These are phyloP conservation scores for Rhodotorula paludigena DNA, from an alignment of 768 basidiomycete genomes.

Conservation along the genomic window DNA sequence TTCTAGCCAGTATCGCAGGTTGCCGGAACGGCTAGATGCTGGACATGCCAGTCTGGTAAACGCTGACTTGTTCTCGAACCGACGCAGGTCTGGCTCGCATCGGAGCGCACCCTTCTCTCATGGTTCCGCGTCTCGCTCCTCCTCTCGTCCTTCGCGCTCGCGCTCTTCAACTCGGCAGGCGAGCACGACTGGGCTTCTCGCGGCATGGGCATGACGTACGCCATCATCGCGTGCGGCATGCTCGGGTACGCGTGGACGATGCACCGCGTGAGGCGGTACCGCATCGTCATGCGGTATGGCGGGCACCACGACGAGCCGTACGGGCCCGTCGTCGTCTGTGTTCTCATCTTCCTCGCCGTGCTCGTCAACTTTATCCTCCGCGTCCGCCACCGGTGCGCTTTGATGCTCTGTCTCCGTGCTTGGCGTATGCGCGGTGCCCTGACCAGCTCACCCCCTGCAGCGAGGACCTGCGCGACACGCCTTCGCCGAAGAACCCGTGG, in stretches of 20 bases:
- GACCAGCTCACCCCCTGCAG: not conserved
- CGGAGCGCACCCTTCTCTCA: conserved; percentile 66
- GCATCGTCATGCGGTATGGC: conserved; percentile 83
- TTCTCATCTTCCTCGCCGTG: conserved; percentile 77
- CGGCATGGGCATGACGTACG: conserved; percentile 77
- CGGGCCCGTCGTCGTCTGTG: conserved; percentile 78
- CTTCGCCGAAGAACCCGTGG: conserved; percentile 42
- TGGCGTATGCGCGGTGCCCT: not conserved
- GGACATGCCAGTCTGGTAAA: no score
- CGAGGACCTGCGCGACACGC: conserved; percentile 26
- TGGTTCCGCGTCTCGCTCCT: conserved; percentile 84
- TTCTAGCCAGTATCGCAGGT: no score
- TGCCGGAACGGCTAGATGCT: no score
- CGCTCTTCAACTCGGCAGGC: conserved; percentile 72
- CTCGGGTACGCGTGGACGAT: conserved; percentile 78
- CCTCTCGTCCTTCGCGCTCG: conserved; percentile 75
- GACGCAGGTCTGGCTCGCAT: conserved; percentile 38
- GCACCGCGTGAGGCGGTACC: conserved; percentile 80
- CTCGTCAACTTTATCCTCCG: conserved; percentile 82
- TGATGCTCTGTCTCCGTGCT: not conserved
- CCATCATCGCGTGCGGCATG: conserved; percentile 66
- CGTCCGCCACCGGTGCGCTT: conserved; percentile 44
- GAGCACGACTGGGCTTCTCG: conserved; percentile 55
- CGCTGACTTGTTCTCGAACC: not conserved
- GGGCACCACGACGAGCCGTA: conserved; percentile 78